phyloP scores from a whole-genome alignment of 2,329 filamentous ascomycete genomes.

The Fusarium sp. region DNA sequence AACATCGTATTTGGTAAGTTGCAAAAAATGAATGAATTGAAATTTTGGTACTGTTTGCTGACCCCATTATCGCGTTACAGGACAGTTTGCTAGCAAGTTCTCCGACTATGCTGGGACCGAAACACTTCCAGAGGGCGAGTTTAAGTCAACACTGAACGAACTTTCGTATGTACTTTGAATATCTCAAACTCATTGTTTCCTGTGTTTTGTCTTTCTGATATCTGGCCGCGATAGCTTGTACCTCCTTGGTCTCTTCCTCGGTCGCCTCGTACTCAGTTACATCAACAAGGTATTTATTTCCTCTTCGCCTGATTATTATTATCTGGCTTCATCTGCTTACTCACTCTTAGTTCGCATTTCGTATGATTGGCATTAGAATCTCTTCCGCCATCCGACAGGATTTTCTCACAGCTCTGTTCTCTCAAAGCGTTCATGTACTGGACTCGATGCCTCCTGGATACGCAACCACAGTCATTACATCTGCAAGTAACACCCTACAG shows the following conservation, averaged over 20 bases:
- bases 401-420: constrained; percentile 64
- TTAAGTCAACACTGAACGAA: neutral
- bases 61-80: neutral
- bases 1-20: constrained; percentile 53
- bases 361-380: constrained; percentile 63
- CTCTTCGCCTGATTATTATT: rapidly evolving
- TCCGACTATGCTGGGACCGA: constrained; percentile 11
- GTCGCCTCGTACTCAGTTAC: neutral
- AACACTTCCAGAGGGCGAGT: neutral
- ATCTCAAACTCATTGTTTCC: neutral
- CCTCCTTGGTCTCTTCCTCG: neutral
- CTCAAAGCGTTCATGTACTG: constrained; percentile 62
- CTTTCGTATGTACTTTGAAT: neutral
- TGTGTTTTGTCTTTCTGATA: rapidly evolving
- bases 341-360: constrained; percentile 57
- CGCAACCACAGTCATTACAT: constrained; percentile 65
- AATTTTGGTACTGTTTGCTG: rapidly evolving
- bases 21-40: rapidly evolving
- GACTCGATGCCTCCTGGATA: constrained; percentile 64
- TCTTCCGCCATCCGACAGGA: constrained; percentile 63
- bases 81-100: constrained; percentile 8
- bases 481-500: constrained; percentile 65
- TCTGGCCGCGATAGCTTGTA: rapidly evolving
- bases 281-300: neutral
- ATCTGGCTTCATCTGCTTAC: neutral